These are phyloP conservation scores for Cryphonectria naterciae DNA, from an alignment of 2,329 filamentous ascomycete species.

Conservation along the genomic window DNA sequence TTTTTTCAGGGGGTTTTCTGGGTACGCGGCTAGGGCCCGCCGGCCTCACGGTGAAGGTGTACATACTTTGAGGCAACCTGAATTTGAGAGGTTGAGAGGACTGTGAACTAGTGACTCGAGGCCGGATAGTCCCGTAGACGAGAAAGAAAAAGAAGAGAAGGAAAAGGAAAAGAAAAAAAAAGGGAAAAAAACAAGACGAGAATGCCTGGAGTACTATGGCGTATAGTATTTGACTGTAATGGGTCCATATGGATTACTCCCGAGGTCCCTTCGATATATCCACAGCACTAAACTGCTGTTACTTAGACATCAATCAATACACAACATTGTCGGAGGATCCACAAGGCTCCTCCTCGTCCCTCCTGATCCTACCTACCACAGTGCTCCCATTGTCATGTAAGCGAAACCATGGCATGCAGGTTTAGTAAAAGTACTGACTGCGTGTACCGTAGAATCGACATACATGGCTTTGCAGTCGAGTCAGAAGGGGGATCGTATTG, in stretches of 20 bases:
- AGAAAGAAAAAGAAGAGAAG: too few species aligned
- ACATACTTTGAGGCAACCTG: neutral
- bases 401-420: neutral
- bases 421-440: too few species aligned
- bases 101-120: neutral
- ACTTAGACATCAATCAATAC: neutral
- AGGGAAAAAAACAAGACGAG: neutral
- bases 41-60: neutral
- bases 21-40: neutral
- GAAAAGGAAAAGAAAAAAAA: neutral
- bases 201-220: too few species aligned
- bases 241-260: neutral
- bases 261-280: neutral
- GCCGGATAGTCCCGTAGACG: neutral
- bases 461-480: neutral
- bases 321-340: neutral
- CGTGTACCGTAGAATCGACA: neutral
- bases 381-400: neutral
- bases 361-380: slow-evolving; percentile 1
- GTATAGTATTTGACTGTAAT: too few species aligned
- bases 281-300: neutral
- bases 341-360: neutral
- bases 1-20: neutral
- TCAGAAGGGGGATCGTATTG: neutral
- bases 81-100: neutral